Percentiles rank a stretch among this genome's conserved stretches.
Evolutionary conservation across 1,284 basidiomycete species (phyloP).

Genomic region (Apiotrichum gamsii): DNA sequence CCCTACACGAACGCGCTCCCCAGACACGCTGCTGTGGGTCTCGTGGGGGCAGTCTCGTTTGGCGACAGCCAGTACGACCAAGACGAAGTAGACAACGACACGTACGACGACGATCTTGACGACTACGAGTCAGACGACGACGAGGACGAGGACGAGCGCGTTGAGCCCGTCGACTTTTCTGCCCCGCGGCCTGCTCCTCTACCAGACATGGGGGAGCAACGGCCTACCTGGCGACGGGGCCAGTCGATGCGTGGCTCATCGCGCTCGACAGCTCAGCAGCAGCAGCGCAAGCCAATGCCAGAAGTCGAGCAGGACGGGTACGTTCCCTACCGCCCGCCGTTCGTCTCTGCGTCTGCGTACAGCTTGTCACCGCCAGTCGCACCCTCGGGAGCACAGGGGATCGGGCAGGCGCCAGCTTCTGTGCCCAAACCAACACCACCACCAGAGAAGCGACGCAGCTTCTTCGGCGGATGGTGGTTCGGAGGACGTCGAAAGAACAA

Average conservation of each 20-base stretch:
- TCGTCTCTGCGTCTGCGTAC: not conserved
- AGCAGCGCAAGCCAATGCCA: slow-evolving; percentile 1
- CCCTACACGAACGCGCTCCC: not conserved
- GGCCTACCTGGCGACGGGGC: slow-evolving; percentile 1
- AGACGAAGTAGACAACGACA: not conserved
- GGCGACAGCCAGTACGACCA: not conserved
- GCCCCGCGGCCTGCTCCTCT: too few relatives aligned
- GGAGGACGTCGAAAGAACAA: slow-evolving; percentile 1
- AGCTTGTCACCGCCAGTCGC: slow-evolving; percentile 6
- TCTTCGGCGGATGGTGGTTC: slow-evolving; percentile 6
- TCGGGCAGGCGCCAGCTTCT: slow-evolving; percentile 9
- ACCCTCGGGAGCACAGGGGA: slow-evolving; percentile 16
- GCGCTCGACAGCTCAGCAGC: not conserved
- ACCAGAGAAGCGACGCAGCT: not conserved
- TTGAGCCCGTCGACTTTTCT: too few relatives aligned
- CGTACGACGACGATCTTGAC: too few relatives aligned
- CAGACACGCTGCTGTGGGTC: not conserved
- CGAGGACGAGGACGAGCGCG: too few relatives aligned
- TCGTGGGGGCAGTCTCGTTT: not conserved
- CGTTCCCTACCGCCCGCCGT: slow-evolving; percentile 18
- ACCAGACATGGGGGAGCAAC: not conserved
- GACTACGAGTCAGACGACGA: too few relatives aligned
- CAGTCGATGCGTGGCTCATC: not conserved
- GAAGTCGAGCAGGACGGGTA: slow-evolving; percentile 7
- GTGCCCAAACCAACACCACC: not conserved